Base-by-base conservation (phyloP, 1,139 yeast species). In the Debaryomyces udenii region DNA sequence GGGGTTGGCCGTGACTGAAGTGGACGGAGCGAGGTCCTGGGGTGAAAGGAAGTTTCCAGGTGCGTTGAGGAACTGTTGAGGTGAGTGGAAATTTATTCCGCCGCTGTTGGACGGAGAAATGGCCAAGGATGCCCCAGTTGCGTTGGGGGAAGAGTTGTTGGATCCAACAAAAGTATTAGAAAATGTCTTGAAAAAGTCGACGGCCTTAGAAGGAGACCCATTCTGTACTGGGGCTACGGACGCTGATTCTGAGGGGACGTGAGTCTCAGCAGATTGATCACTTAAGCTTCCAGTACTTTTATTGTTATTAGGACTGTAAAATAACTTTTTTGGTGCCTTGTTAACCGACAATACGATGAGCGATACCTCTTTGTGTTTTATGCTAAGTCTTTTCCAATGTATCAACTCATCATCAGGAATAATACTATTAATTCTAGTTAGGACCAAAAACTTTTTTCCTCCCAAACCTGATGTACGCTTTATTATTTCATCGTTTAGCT, bases 331-430 rank as follows among this genome's bases (percentile, higher is more conserved):
- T 0, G 94, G 81, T 27, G 77, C 70, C 32, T 78, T 72, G 48
- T 82, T 84, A 0, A 86, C 88, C 9, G 93, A 81, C n/a, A 85
- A 71, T 13, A 88, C 89, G 29, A 88, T 78, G 54, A 86, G 67
- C 1, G 86, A 80, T 15, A 86, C 63, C 29, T 80, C 84, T 49
- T 83, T 81, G 41, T 78, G 75, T 46, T 77, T 78, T 40, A 69
- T 54, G 24, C 89, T 81, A 29, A 85, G 64, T 43, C 89, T 63
- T 56, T 86, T 82, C 91, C 93, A 83, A 54, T 84, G 88, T 38
- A 84, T 72, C 40, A 86, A 64, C 54, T 86, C 94, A 56, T 85
- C 93, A 59, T 86, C 94, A 0, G 91, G 89, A 32, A 86, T 78
- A 41, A 84, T 77, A 48, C 86, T 85, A 52, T 81, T 83, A 40